Conservation (phyloP, 208 protist genomes). For the Eutreptiella sp. region DNA sequence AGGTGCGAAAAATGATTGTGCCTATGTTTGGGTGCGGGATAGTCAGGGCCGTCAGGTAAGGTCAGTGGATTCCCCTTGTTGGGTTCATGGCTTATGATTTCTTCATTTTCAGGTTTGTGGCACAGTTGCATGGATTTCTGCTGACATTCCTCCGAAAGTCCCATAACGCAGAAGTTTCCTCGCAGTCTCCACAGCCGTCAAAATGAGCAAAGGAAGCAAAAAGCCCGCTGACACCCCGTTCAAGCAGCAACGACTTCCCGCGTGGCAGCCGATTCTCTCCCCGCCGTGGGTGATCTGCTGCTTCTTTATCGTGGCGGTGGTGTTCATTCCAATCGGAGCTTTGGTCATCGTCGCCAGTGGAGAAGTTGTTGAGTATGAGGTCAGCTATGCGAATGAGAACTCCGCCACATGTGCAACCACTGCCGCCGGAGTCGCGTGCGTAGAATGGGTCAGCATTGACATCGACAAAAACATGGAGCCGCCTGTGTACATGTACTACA, state of each 20-base stretch:
- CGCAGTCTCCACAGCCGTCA: slow-evolving; percentile 1
- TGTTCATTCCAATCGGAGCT: slow-evolving; percentile 86
- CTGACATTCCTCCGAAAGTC: too few species aligned
- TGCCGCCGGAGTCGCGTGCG: too few species aligned
- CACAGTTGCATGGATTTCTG: too few species aligned
- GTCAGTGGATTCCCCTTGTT: too few species aligned
- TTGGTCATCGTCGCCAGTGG: slow-evolving; percentile 60
- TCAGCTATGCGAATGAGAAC: slow-evolving; percentile 67
- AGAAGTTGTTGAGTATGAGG: slow-evolving; percentile 52
- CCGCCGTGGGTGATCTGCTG: slow-evolving; percentile 74
- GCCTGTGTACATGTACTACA: slow-evolving; percentile 95
- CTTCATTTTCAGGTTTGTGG: too few species aligned
- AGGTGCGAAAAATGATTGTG: too few species aligned
- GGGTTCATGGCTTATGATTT: too few species aligned
- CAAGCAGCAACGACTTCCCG: slow-evolving; percentile 88
- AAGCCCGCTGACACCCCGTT: slow-evolving; percentile 54
- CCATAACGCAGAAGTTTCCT: slow-evolving; percentile 19
- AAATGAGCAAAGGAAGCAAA: slow-evolving; percentile 6
- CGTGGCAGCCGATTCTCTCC: slow-evolving; percentile 92
- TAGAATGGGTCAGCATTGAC: slow-evolving; percentile 46
- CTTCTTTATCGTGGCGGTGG: slow-evolving; percentile 75
- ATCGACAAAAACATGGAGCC: slow-evolving; percentile 55
- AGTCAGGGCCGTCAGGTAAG: too few species aligned
- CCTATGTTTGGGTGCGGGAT: too few species aligned
- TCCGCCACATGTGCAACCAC: too few species aligned